Base-by-base conservation (phyloP, 1,284 basidiomycete genomes). In the Leucoagaricus sp. region DNA sequence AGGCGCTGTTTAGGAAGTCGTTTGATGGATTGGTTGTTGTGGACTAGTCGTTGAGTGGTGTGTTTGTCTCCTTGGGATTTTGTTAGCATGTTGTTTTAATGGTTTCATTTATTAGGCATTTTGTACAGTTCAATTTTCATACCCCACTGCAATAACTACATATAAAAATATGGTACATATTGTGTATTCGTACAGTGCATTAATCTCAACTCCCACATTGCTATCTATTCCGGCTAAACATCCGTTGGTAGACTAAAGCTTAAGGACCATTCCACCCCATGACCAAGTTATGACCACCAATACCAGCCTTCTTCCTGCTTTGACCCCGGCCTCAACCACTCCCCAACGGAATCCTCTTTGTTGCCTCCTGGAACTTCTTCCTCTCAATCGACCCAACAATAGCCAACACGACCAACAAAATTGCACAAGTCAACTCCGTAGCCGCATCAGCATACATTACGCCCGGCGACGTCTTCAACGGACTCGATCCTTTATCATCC, bases 1-100 rank as follows among this genome's bases (percentile, higher is more conserved):
- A 80, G 72, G 79, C 79, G 12, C 64, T 87, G 57, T 65, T 69
- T 56, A 77, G 67, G 63, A 69, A 70, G 67, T 80, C 80, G 59
- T 87, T 78, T 57, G 74, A 76, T 42, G 77, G 75, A 10, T 67
- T 83, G 26, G 70, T 77, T 7, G 79, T 83, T 17, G 60, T 80
- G 28, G 79, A 81, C 66, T 81, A 64, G 77, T 26, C 25, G n/a
- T n/a, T n/a, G n/a, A n/a, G n/a, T n/a, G n/a, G n/a, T n/a, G n/a
- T n/a, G n/a, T n/a, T n/a, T n/a, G n/a, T n/a, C n/a, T n/a, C n/a
- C n/a, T n/a, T n/a, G n/a, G n/a, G n/a, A n/a, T n/a, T n/a, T n/a
- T n/a, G n/a, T n/a, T n/a, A n/a, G n/a, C n/a, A n/a, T n/a, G n/a
- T n/a, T n/a, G n/a, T n/a, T n/a, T 33, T 7, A 7, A 33, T 33